Evolutionary conservation across 116 monocot genomes (phyloP).

Genomic region (Posidonia oceanica): DNA sequence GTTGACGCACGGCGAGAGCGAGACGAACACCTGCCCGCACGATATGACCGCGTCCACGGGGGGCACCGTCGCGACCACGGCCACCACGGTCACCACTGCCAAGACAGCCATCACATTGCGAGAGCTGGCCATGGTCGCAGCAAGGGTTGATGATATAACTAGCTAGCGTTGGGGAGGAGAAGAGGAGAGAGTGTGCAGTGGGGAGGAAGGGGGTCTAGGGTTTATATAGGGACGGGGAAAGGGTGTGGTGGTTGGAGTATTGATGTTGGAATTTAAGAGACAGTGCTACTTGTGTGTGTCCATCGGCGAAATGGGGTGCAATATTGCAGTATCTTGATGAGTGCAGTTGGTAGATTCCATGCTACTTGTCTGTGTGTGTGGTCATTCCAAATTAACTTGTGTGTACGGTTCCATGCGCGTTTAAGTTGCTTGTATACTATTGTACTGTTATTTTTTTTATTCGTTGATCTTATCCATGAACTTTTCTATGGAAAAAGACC

Average conservation of each 20-base stretch:
- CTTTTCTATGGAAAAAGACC: no score
- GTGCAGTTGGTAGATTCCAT: neutral
- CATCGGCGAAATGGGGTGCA: neutral
- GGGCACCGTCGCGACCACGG: neutral
- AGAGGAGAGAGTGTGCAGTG: neutral
- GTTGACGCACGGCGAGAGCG: conserved; percentile 16
- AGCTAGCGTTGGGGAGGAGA: neutral
- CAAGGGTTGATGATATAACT: neutral
- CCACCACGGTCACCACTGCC: neutral
- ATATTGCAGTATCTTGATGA: neutral
- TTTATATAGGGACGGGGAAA: conserved; percentile 1
- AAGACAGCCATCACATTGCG: neutral
- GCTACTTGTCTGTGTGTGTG: neutral
- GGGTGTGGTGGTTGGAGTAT: neutral
- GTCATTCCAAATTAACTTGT: neutral
- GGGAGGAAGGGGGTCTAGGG: neutral
- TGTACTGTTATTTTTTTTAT: no score
- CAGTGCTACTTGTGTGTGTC: neutral
- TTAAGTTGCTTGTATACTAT: no score
- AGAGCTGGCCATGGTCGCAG: conserved; percentile 1
- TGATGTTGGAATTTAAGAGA: conserved; percentile 1
- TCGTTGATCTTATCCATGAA: no score
- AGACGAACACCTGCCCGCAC: conserved; percentile 11
- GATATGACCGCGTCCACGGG: conserved; percentile 1
- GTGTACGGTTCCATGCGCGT: neutral